These are phyloP conservation scores for Euphrasia confusa DNA, from an alignment of 257 asterid species.

Conservation along the genomic window DNA sequence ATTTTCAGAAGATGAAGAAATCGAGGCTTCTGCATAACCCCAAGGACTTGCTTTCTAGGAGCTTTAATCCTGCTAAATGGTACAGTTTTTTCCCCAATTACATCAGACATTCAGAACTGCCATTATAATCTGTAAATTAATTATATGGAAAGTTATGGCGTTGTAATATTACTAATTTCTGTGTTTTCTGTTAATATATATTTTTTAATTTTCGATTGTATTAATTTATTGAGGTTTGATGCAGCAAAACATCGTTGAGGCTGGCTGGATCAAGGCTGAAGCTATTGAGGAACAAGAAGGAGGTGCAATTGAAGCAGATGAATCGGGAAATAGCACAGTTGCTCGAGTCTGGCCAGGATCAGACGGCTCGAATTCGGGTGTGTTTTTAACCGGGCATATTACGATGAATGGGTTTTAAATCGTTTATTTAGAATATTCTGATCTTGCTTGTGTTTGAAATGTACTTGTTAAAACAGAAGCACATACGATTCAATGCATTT, in stretches of 20 bases:
- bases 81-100: constrained; percentile 29
- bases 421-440: constrained; percentile 1
- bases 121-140: neutral
- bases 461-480: neutral
- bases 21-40: constrained; percentile 64
- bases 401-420: constrained; percentile 3
- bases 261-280: constrained; percentile 69
- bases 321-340: constrained; percentile 69
- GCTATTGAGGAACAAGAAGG: constrained; percentile 78
- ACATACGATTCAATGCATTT: constrained; percentile 10
- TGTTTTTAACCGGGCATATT: constrained; percentile 8
- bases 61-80: constrained; percentile 92
- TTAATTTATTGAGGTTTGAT: constrained; percentile 25
- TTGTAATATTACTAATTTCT: neutral
- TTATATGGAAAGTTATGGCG: neutral
- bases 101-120: constrained; percentile 6
- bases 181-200: constrained; percentile 1
- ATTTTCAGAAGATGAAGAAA: constrained; percentile 51
- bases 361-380: too few relatives aligned
- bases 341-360: constrained; percentile 81
- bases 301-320: constrained; percentile 74
- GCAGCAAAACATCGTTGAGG: constrained; percentile 79
- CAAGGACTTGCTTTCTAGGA: constrained; percentile 63
- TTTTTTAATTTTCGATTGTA: constrained; percentile 1
- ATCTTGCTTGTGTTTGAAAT: constrained; percentile 1